Evolutionary conservation across 2,329 filamentous ascomycete species (phyloP).

Genomic region (Ophioceras dolichostomum): DNA sequence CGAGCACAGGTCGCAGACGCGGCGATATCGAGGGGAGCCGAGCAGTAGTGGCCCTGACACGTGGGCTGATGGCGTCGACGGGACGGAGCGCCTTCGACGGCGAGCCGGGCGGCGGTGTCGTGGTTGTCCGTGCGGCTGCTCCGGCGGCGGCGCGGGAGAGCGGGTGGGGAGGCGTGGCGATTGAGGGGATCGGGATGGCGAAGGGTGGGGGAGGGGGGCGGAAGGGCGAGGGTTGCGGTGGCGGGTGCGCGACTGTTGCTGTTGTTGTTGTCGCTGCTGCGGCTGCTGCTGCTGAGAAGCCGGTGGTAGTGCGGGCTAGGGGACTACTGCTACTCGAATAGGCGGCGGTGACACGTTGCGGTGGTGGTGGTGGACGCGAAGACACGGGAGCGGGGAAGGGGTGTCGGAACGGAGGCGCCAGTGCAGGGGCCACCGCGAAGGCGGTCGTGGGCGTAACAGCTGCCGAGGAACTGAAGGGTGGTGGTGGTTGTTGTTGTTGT

Average conservation of each 20-base stretch:
- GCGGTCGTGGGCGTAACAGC: too few species aligned
- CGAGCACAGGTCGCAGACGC: slow-evolving; percentile 5
- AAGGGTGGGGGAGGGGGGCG: background rate
- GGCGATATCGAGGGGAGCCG: background rate
- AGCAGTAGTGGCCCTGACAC: background rate
- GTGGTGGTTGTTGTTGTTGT: too few species aligned
- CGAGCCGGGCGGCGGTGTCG: slow-evolving; percentile 1
- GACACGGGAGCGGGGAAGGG: too few species aligned
- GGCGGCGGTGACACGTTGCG: too few species aligned
- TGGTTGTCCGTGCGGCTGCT: background rate
- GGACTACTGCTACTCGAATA: too few species aligned
- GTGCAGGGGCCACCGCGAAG: too few species aligned
- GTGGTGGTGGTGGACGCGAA: too few species aligned
- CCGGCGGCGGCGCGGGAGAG: background rate
- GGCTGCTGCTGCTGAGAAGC: slow-evolving; percentile 14
- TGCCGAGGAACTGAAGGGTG: too few species aligned
- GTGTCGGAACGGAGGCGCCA: too few species aligned
- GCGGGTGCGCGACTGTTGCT: background rate
- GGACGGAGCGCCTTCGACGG: background rate
- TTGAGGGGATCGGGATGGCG: background rate
- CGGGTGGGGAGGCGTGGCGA: background rate
- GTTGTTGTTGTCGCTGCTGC: background rate
- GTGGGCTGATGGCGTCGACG: background rate
- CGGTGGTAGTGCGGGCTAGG: too few species aligned
- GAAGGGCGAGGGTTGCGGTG: background rate